phyloP scores from a whole-genome alignment of 768 basidiomycete species.

The Boletus sp. region DNA sequence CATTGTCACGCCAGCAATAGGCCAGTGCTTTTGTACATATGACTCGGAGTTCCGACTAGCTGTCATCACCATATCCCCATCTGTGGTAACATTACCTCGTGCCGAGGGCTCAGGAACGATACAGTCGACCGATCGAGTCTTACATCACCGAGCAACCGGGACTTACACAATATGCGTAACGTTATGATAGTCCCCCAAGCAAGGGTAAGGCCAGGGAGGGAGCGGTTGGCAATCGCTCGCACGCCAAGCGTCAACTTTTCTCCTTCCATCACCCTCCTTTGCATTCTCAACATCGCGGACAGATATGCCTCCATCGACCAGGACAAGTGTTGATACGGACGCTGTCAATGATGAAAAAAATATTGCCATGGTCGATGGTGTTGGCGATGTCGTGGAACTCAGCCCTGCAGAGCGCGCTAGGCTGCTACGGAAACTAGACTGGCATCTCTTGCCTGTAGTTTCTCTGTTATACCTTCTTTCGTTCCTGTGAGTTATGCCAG shows the following conservation, averaged over 20 bases:
- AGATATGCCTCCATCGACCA: constrained; percentile 17
- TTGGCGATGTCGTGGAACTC: constrained; percentile 4
- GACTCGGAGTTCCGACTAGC: too few species aligned
- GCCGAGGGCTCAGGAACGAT: not conserved
- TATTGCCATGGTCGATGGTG: not conserved
- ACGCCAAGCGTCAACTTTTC: not conserved
- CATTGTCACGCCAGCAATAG: too few species aligned
- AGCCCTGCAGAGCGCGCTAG: constrained; percentile 22
- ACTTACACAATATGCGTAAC: not conserved
- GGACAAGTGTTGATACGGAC: constrained; percentile 10
- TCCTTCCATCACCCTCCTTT: not conserved
- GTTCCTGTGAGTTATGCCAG: constrained; percentile 39
- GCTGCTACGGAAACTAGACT: constrained; percentile 43
- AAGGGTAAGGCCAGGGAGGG: not conserved
- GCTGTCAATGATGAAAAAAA: constrained; percentile 14
- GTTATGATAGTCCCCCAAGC: not conserved
- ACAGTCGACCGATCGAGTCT: not conserved
- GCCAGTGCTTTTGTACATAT: too few species aligned
- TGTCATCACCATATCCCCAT: too few species aligned
- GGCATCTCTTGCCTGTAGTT: constrained; percentile 44
- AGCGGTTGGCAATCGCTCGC: not conserved
- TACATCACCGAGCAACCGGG: not conserved
- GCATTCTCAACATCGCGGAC: not conserved
- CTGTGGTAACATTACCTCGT: not conserved
- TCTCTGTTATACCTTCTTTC: constrained; percentile 46